phyloP scores from a whole-genome alignment of 768 basidiomycete species.

The Suillus alpinus region DNA sequence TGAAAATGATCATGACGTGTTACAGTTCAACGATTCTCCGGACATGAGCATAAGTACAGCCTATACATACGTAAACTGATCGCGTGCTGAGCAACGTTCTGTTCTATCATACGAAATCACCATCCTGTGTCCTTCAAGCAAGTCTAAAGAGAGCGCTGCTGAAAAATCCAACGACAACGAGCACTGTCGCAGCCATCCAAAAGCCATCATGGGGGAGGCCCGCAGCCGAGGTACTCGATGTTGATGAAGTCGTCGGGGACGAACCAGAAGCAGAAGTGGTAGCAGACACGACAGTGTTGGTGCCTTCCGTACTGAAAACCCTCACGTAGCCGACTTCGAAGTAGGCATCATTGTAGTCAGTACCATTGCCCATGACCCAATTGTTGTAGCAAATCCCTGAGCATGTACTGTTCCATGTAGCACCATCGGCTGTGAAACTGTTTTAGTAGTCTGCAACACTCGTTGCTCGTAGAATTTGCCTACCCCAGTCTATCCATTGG shows the following conservation, averaged over 20 bases:
- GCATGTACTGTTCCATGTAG: constrained; percentile 60
- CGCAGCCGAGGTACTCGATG: constrained; percentile 10
- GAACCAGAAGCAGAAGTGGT: constrained; percentile 15
- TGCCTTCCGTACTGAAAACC: constrained; percentile 39
- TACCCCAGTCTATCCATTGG: constrained; percentile 30
- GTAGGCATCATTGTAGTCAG: constrained; percentile 63
- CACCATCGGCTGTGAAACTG: constrained; percentile 18
- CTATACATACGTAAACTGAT: neutral
- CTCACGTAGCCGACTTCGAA: constrained; percentile 69
- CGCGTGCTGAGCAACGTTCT: neutral
- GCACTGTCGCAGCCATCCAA: constrained; percentile 10
- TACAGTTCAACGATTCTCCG: neutral
- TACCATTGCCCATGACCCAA: constrained; percentile 62
- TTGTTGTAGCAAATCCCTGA: constrained; percentile 65
- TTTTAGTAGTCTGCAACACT: neutral
- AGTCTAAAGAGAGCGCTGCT: neutral
- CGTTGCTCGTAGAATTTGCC: constrained; percentile 2
- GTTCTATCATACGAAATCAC: neutral
- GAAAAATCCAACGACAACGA: constrained; percentile 9
- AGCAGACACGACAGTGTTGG: constrained; percentile 24
- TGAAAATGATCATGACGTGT: neutral
- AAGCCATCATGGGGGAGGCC: neutral
- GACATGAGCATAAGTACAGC: neutral
- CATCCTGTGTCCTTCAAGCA: neutral
- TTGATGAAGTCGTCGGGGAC: constrained; percentile 6